Conservation (phyloP, 83 land plant genomes). For the Picea abies region DNA sequence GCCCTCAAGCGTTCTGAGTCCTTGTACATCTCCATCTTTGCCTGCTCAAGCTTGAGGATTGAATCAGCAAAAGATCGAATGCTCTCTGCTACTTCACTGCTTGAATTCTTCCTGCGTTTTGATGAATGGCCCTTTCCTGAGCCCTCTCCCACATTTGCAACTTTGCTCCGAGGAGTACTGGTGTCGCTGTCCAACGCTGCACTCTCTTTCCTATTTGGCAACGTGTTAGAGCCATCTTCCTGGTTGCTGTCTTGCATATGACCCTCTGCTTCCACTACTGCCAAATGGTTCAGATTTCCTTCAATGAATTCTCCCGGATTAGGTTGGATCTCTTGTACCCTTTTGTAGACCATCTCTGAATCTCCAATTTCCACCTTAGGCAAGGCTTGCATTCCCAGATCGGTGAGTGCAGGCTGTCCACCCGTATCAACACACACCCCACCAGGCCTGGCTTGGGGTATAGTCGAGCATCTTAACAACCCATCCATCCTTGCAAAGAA, state of each 20-base stretch:
- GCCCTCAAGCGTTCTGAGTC: constrained; percentile 59
- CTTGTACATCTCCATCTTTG: constrained; percentile 48
- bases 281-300: not conserved
- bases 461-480: constrained; percentile 17
- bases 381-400: constrained; percentile 24
- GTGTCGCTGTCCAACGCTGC: constrained; percentile 25
- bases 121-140: constrained; percentile 19
- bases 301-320: constrained; percentile 9
- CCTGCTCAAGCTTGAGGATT: constrained; percentile 45
- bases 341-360: constrained; percentile 13
- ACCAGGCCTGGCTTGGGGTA: not conserved
- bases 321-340: constrained; percentile 4
- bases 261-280: constrained; percentile 12
- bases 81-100: constrained; percentile 51
- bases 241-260: constrained; percentile 26
- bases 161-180: constrained; percentile 27
- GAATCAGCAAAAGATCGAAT: constrained; percentile 60
- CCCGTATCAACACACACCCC: constrained; percentile 7
- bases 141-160: constrained; percentile 33
- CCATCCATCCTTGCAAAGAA: constrained; percentile 36
- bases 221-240: constrained; percentile 39
- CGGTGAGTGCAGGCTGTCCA: constrained; percentile 11
- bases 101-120: constrained; percentile 23
- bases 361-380: constrained; percentile 28
- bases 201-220: constrained; percentile 23